phyloP scores from a whole-genome alignment of 1,284 basidiomycete species.

The Apiotrichum sp. region DNA sequence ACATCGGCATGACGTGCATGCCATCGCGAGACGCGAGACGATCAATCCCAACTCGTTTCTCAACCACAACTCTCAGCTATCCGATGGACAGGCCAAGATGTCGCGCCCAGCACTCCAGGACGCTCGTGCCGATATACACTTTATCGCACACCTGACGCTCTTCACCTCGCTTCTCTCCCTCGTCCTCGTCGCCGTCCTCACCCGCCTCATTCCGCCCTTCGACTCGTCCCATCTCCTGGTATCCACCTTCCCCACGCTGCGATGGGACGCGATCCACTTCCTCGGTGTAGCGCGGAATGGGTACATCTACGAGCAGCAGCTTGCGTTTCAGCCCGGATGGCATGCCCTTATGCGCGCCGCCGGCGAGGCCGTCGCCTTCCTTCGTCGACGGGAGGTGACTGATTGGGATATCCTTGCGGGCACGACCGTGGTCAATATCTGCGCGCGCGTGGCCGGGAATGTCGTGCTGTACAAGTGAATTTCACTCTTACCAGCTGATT shows the following conservation, averaged over 20 bases:
- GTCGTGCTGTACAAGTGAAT: slow-evolving; percentile 58
- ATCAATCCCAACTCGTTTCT: no score
- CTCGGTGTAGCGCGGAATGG: slow-evolving; percentile 55
- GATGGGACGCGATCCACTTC: slow-evolving; percentile 90
- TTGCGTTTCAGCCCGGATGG: slow-evolving; percentile 78
- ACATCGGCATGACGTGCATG: no score
- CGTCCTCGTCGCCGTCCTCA: slow-evolving; percentile 14
- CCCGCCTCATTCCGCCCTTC: slow-evolving; percentile 21
- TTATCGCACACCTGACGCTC: neutral
- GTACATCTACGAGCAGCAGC: slow-evolving; percentile 73
- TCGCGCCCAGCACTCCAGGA: no score
- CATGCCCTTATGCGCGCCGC: slow-evolving; percentile 50
- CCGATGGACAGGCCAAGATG: no score
- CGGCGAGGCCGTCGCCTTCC: slow-evolving; percentile 7
- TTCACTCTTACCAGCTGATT: slow-evolving; percentile 12
- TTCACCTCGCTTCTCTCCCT: slow-evolving; percentile 10
- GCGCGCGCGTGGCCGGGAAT: slow-evolving; percentile 45
- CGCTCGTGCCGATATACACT: no score
- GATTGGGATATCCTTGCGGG: no score
- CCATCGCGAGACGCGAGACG: no score
- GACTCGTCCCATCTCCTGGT: slow-evolving; percentile 27
- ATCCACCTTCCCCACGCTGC: slow-evolving; percentile 45
- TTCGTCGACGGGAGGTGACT: no score
- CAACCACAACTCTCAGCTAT: no score
- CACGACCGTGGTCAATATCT: slow-evolving; percentile 11